Evolutionary conservation across 1,284 basidiomycete genomes (phyloP), one percentile per base, ranked within the genome.

Genomic region (Moesziomyces aphidis): DNA sequence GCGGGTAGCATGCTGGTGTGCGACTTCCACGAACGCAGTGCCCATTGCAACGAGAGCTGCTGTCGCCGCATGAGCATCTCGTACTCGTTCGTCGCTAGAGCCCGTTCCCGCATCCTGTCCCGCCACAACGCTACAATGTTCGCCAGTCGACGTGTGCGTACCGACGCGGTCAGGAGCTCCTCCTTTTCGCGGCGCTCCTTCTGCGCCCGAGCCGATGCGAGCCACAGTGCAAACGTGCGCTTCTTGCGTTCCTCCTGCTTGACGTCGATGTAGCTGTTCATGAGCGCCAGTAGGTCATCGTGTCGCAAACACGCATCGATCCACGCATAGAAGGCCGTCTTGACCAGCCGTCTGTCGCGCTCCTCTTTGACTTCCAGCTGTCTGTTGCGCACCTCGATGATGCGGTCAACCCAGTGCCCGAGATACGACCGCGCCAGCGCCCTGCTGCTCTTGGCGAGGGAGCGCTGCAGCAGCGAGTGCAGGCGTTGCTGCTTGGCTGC

Each of bases 261-360:
- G 54, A 79, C 70, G 57, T 79, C 77, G 28, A 68, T 39, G 22
- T 69, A 78, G 59, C 76, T 78, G 58, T 78, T 62, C 55, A 73
- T 66, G 26, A 79, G 51, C 5, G 70, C 74, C 17, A 71, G 34
- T 15, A 64, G 50, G 31, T 79, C 77, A 43, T 75, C 77, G 28
- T 79, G 76, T 6, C 65, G 65, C 45, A 73, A 42, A 23, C 73
- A 76, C 5, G 65, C 73, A 34, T 69, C 67, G 42, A 78, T 68
- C 77, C 77, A 79, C 1, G 65, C 59, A 26, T 58, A 61, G 58
- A 77, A 76, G 0, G 72, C 76, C 3, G 50, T 55, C 17, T 59
- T 65, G 43, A 71, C 46, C 39, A 78, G 44, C 6, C 57, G 43
- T 1, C 56, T 45, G 11, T 76, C 51, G 4, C 71, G 51, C 13